Base-by-base conservation (phyloP, 83 land plant genomes). In the Diphasiastrum complanatum region DNA sequence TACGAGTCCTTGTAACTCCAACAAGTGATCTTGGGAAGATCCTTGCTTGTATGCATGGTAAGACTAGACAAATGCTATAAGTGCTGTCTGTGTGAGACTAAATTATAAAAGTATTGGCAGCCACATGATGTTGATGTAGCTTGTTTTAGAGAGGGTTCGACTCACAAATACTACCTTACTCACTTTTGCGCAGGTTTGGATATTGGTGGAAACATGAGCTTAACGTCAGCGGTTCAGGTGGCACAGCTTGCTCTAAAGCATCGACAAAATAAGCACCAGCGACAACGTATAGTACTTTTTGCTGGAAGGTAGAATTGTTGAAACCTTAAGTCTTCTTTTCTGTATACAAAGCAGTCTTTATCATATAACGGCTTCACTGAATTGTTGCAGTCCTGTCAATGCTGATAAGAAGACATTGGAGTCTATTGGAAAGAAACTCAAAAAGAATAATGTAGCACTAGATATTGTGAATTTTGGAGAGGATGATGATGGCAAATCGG, bases 161-260 rank as follows among this genome's bases (percentile, higher is more conserved):
- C 19, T 8, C 28, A 28, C 43, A 25, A 1, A 20, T 25, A 8
- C 11, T 12, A 55, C 10, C 40, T 27, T 12, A 19, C 37, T 49
- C 31, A 32, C 60, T 23, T 60, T 53, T 25, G n/a, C 23, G 30
- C 66, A 76, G 80, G 79, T 36, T 49, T 91, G 45, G 85, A 86
- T 41, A 67, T 91, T 26, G 89, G 89, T 12, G 97, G 97, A 51
- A 85, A 84, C 68, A 78, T 76, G 75, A 80, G 82, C 51, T 37
- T 91, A 66, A 82, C 86, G n/a, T 78, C 93, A 41, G 97, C 82
- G 5, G 89, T 91, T n/a, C 92, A 91, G 66, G 86, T 91, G 32
- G 97, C 97, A 32, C 93, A 86, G 67, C 66, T 78, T 27, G 81
- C 81, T 25, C 69, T 78, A 30, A 78, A 78, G 49, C 81, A 78